Conservation (phyloP, 768 basidiomycete species). For the Lactarius vividus region DNA sequence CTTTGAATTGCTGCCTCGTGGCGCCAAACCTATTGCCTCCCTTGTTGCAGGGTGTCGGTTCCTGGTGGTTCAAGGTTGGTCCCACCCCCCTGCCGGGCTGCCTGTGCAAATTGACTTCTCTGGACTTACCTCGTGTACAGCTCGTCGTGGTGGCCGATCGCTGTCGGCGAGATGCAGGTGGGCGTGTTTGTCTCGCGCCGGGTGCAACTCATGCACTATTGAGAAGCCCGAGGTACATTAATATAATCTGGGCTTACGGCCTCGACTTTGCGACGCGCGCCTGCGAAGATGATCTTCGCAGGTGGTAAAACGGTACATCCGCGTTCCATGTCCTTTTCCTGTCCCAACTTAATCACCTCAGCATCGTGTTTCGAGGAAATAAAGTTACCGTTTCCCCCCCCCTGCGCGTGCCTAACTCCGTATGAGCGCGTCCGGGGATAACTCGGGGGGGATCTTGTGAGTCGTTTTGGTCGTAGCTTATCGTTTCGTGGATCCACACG, state of each 20-base stretch:
- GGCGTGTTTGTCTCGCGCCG: background rate
- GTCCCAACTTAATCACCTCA: background rate
- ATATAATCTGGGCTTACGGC: background rate
- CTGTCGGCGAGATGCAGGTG: background rate
- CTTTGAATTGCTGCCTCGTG: background rate
- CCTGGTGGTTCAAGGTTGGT: background rate
- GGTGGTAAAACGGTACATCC: background rate
- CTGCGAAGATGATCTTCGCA: background rate
- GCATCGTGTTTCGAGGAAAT: background rate
- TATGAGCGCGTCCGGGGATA: background rate
- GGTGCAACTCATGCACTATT: background rate
- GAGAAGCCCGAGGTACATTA: background rate
- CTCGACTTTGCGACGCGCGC: background rate
- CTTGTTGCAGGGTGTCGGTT: background rate
- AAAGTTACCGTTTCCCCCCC: background rate
- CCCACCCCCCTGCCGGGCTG: background rate
- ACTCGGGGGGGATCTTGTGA: background rate
- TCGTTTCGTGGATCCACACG: background rate
- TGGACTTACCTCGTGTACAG: background rate
- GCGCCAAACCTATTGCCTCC: background rate
- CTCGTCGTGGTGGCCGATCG: background rate
- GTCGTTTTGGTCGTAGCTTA: background rate
- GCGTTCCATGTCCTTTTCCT: no score
- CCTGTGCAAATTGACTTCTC: background rate
- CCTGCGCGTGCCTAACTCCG: background rate